A percentile compares a stretch with the other conserved stretches of the same genome.
Conservation (phyloP, 2,329 filamentous ascomycete genomes). For the Elsinoe necatrix region DNA sequence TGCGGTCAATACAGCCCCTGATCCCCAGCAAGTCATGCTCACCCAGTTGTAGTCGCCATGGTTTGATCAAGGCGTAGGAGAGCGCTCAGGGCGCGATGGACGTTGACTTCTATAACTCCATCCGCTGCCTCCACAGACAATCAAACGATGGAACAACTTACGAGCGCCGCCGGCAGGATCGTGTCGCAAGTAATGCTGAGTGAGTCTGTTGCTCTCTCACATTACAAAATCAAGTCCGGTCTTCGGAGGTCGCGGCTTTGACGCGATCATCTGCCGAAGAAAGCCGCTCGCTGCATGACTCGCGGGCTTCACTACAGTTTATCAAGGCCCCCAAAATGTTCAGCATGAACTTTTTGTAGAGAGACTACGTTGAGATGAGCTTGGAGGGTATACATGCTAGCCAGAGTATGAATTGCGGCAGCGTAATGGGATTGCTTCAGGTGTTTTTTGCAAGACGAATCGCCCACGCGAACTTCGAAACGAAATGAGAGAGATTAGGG, state of each 20-base stretch:
- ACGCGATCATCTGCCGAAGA: background rate
- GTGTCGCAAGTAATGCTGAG: background rate
- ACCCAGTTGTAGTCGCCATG: slow-evolving; percentile 45
- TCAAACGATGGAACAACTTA: too few relatives aligned
- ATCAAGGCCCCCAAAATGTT: too few relatives aligned
- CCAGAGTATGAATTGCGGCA: too few relatives aligned
- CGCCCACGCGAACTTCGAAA: too few relatives aligned
- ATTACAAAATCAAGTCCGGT: background rate
- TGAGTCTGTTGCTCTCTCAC: background rate
- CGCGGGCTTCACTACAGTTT: too few relatives aligned
- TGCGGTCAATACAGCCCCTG: slow-evolving; percentile 2
- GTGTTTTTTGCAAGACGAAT: too few relatives aligned
- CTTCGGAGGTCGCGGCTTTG: background rate
- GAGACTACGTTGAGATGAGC: too few relatives aligned
- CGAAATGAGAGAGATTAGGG: too few relatives aligned
- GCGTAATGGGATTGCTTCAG: too few relatives aligned
- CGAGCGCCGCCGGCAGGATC: too few relatives aligned
- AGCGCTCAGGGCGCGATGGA: background rate
- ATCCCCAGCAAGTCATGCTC: slow-evolving; percentile 17
- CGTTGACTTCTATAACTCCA: background rate
- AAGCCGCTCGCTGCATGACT: background rate
- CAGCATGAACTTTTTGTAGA: too few relatives aligned
- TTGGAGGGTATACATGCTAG: too few relatives aligned
- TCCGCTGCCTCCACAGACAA: background rate
- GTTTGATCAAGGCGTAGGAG: background rate